Evolutionary conservation across 108 stramenopile genomes (phyloP).

Genomic region (Discostella stelligeroides): DNA sequence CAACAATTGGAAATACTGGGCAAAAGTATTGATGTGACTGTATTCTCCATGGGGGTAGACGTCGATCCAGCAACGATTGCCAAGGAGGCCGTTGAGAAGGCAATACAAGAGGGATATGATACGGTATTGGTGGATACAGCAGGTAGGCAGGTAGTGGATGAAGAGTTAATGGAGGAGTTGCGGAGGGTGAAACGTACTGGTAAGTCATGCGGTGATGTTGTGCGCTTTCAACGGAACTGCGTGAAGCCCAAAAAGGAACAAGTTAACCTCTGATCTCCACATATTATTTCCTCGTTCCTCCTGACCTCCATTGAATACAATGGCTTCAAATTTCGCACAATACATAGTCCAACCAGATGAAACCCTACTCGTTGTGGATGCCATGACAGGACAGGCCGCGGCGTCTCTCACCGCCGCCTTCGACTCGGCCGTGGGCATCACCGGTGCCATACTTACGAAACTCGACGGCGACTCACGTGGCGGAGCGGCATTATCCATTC

Average conservation of each 20-base stretch:
- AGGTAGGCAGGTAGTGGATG: conserved; percentile 95
- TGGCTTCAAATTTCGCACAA: too few relatives aligned
- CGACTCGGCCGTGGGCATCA: conserved; percentile 90
- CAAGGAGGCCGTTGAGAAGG: conserved; percentile 70
- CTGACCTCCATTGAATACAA: background rate
- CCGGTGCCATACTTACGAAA: conserved; percentile 95
- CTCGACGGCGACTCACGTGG: conserved; percentile 95
- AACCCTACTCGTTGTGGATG: conserved; percentile 96
- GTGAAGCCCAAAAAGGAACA: too few relatives aligned
- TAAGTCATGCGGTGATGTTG: too few relatives aligned
- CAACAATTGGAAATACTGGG: conserved; percentile 92
- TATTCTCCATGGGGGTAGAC: conserved; percentile 80
- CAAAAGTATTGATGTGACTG: conserved; percentile 78
- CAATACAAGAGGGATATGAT: conserved; percentile 84
- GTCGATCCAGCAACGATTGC: conserved; percentile 93
- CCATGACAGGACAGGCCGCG: conserved; percentile 98
- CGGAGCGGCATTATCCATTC: conserved; percentile 92
- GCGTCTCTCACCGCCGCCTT: conserved; percentile 93
- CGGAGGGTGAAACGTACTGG: conserved; percentile 71
- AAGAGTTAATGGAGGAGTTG: conserved; percentile 92
- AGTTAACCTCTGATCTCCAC: background rate
- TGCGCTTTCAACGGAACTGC: too few relatives aligned
- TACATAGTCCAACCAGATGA: conserved; percentile 82
- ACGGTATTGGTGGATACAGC: conserved; percentile 97
- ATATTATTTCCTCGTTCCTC: background rate